A percentile compares a stretch with the other conserved stretches of the same genome.
Conservation (phyloP, 768 basidiomycete genomes). For the Lactarius tabidus region DNA sequence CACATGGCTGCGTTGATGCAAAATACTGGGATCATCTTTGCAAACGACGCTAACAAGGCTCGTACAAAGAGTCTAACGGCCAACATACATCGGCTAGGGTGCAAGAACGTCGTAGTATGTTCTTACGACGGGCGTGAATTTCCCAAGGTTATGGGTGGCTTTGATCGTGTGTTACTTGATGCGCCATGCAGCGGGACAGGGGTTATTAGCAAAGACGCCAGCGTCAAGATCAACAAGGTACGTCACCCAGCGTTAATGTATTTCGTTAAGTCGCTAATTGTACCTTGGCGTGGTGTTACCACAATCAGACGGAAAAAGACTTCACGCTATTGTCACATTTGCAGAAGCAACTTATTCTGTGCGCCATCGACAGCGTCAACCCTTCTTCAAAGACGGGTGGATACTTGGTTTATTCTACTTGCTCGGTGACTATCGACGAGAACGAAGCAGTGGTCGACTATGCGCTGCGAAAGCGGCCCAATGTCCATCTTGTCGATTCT, state of each 20-base stretch:
- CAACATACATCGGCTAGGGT: constrained; percentile 94
- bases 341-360: constrained; percentile 97
- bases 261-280: background rate
- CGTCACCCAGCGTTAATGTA: constrained; percentile 25
- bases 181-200: constrained; percentile 98
- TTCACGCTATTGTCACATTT: constrained; percentile 95
- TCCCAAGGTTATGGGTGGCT: constrained; percentile 98
- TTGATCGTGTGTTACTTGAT: constrained; percentile 94
- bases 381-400: constrained; percentile 90
- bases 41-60: constrained; percentile 93
- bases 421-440: constrained; percentile 97
- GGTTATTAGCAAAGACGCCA: constrained; percentile 95
- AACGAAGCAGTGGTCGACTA: constrained; percentile 98
- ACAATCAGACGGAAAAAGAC: constrained; percentile 79
- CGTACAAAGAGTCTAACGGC: constrained; percentile 96
- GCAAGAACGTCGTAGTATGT: constrained; percentile 96
- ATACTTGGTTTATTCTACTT: constrained; percentile 96
- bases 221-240: constrained; percentile 98
- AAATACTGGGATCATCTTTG: constrained; percentile 97
- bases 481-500: constrained; percentile 87
- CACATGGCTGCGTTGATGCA: constrained; percentile 96
- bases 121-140: constrained; percentile 97
- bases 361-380: constrained; percentile 94
- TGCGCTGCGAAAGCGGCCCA: constrained; percentile 89
- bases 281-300: background rate